Evolutionary conservation across 768 basidiomycete genomes (phyloP).

Genomic region (Lactarius deliciosus): DNA sequence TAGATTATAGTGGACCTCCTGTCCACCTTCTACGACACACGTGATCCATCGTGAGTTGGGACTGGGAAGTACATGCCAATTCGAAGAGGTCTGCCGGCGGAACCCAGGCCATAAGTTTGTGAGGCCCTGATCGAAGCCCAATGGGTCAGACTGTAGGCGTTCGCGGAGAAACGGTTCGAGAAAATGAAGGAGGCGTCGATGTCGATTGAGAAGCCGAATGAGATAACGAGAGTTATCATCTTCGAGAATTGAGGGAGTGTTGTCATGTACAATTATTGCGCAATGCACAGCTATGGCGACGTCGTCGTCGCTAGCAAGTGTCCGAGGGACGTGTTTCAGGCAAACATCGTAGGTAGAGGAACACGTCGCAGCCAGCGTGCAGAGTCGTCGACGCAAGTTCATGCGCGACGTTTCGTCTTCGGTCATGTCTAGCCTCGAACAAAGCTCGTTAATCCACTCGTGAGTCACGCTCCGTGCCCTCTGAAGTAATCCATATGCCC

Average conservation of each 20-base stretch:
- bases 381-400: not conserved
- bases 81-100: not conserved
- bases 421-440: not conserved
- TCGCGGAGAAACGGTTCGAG: not conserved
- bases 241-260: not conserved
- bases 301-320: not conserved
- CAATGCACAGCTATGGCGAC: slow-evolving; percentile 10
- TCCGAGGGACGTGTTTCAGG: not conserved
- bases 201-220: not conserved
- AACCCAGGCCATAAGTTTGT: not conserved
- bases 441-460: slow-evolving; percentile 5
- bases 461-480: not conserved
- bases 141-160: not conserved
- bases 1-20: slow-evolving; percentile 10
- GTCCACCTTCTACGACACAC: not conserved
- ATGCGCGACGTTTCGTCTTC: not conserved
- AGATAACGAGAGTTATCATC: not conserved
- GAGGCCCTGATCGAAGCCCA: not conserved
- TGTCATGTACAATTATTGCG: slow-evolving; percentile 6
- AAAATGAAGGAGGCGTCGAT: not conserved
- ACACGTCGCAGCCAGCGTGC: slow-evolving; percentile 14
- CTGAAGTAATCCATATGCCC: not conserved
- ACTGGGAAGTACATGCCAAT: slow-evolving; percentile 1
- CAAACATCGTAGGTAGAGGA: slow-evolving; percentile 6
- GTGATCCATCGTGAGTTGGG: not conserved